A percentile compares a stretch with the other conserved stretches of the same genome.
phyloP scores from a whole-genome alignment of 2,329 filamentous ascomycete species.

The Mycocentrospora acerina region DNA sequence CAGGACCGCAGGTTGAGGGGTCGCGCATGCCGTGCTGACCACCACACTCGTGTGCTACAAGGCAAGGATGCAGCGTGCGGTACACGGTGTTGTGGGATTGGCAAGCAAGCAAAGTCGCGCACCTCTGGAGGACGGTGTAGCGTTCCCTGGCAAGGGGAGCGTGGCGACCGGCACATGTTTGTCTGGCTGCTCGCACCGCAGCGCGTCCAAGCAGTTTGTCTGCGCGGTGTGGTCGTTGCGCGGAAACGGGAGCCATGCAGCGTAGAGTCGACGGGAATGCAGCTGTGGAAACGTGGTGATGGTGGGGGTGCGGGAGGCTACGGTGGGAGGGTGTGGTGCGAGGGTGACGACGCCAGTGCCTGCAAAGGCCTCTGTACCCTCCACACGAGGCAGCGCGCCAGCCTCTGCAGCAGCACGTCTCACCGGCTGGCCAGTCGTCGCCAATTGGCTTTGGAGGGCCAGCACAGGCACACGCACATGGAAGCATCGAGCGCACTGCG shows the following conservation, averaged over 20 bases:
- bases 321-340: slow-evolving; percentile 12
- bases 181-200: slow-evolving; percentile 11
- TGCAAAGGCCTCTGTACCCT: slow-evolving; percentile 9
- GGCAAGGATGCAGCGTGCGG: slow-evolving; percentile 40
- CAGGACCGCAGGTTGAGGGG: too few relatives aligned
- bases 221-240: slow-evolving; percentile 25
- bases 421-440: too few relatives aligned
- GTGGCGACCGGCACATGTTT: slow-evolving; percentile 24
- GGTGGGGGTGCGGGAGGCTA: slow-evolving; percentile 14
- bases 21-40: slow-evolving; percentile 14
- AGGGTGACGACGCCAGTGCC: slow-evolving; percentile 17
- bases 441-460: too few relatives aligned
- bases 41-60: slow-evolving; percentile 11
- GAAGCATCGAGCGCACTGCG: too few relatives aligned
- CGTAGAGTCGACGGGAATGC: slow-evolving; percentile 34
- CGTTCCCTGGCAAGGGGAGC: slow-evolving; percentile 23
- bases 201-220: slow-evolving; percentile 13
- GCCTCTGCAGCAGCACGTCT: slow-evolving; percentile 5
- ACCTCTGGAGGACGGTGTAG: slow-evolving; percentile 21
- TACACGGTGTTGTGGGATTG: slow-evolving; percentile 35
- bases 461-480: too few relatives aligned
- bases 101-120: slow-evolving; percentile 32
- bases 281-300: slow-evolving; percentile 24
- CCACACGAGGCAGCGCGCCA: slow-evolving; percentile 6
- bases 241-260: slow-evolving; percentile 30